Evolutionary conservation across 306 rosid species (phyloP), one percentile per base, ranked within the genome.

Genomic region (Quercus parvula): DNA sequence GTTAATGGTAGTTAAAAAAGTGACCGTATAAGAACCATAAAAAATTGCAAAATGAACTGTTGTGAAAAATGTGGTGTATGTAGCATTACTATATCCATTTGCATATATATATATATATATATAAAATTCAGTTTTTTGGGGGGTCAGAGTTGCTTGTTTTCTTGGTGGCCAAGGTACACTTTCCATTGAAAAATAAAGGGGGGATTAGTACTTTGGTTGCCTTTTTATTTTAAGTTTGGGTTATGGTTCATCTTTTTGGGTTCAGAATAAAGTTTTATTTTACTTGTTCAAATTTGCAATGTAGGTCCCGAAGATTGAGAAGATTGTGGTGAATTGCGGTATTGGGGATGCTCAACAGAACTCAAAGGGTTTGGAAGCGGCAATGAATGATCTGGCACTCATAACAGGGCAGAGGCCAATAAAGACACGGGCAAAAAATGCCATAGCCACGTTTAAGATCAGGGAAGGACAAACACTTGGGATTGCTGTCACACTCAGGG

Each of bases 381-480:
- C 98, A 70, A 80, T 95, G 85, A 89, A 81, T 84, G 99, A 94
- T 59, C 78, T 94, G 57, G 97, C 99, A 17, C 77, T 78, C 83
- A 90, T 94, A 81, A 91, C 97, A 0, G 99, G 97, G 69, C 97
- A 94, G 87, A 86, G 97, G 81, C 99, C 99, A 28, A 70, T 95
- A 61, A 95, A 93, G 86, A 95, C 99, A 28, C 87, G 97, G 35
- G 99, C 99, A 33, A 91, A 89, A 86, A 85, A 82, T 75, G 77
- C 99, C 5, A 78, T 92, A 83, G 98, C 99, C 56, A 90, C 97
- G 71, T 95, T 95, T 87, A 95, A 95, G 90, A 91, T 95, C 84
- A 89, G 99, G 91, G 99, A 95, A 87, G 98, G 97, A 46, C 99
- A 93, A 75, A 96, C 99, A 0, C 97, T 95, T 77, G 99, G 99